Conservation (phyloP, 2,329 filamentous ascomycete genomes). For the Grosmannia huntii region DNA sequence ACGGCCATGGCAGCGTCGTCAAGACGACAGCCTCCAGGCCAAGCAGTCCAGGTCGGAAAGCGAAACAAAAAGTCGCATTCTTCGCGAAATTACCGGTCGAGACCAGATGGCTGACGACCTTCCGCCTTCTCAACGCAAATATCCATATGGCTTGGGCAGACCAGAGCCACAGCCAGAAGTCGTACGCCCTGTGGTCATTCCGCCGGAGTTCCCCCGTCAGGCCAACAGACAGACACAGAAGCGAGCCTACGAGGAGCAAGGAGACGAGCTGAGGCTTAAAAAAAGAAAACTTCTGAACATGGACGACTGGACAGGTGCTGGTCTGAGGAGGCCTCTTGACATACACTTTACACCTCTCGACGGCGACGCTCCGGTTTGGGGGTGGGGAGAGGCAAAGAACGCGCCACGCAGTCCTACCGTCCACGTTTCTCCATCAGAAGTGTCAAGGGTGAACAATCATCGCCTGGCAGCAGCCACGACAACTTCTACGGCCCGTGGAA, state of each 20-base stretch:
- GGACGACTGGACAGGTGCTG: slow-evolving; percentile 12
- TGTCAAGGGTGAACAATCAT: not conserved
- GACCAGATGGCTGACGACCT: not conserved
- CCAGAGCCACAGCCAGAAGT: not conserved
- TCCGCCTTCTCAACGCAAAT: not conserved
- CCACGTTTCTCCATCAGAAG: not conserved
- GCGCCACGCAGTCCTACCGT: not conserved
- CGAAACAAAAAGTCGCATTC: not conserved
- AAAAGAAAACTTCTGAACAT: slow-evolving; percentile 4
- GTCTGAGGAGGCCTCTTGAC: slow-evolving; percentile 3
- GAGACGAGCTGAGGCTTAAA: not conserved
- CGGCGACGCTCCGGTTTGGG: slow-evolving; percentile 6
- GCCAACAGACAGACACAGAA: not conserved
- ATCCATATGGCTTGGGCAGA: not conserved
- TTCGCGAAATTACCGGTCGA: not conserved
- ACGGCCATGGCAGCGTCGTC: not conserved
- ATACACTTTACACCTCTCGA: slow-evolving; percentile 4
- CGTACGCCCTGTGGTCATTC: not conserved
- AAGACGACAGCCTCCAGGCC: no score
- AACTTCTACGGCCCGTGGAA: not conserved
- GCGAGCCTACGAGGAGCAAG: not conserved
- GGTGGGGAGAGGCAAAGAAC: slow-evolving; percentile 1
- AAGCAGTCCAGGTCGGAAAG: not conserved
- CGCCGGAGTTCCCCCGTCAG: not conserved
- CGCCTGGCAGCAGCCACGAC: not conserved